Evolutionary conservation across 306 rosid genomes (phyloP), one percentile per base, ranked within the genome.

Genomic region (Arachis hypogaea): DNA sequence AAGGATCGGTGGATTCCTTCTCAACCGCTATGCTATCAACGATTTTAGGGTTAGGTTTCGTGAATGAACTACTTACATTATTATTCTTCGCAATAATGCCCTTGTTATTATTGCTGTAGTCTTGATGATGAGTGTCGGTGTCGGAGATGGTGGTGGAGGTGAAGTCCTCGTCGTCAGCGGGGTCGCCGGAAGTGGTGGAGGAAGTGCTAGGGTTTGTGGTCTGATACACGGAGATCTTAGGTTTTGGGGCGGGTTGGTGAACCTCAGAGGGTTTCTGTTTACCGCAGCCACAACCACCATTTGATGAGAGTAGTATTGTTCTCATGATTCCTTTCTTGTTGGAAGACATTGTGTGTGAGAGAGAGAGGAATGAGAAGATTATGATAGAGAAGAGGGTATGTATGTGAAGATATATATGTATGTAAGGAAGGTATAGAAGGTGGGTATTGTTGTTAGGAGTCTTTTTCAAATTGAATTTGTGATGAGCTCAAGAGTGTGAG

Each of bases 1-100:
- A 72, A 0, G 92, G 92, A 0, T 85, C 82, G 3, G 50, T 6
- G 0, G 89, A 85, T 0, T 82, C 85, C 78, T 85, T 87, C 86
- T 82, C 89, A 6, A 87, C 46, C 4, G 84, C 87, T 38, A 87
- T 46, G 70, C 86, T 82, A 42, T 63, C 55, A 1, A 29, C 2
- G 11, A 85, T 74, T 59, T 86, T 86, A 0, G 58, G 5, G 3
- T 16, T 28, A 6, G 58, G 71, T 41, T 58, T 77, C 10, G 58
- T 40, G 3, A 28, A 51, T 10, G 11, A 33, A 33, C 38, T 3
- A 46, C 6, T 7, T 5, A 16, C 5, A 33, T 33, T 33, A 33
- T 33, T 33, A 5, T 12, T 40, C 11, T 51, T 38, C 1, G 70
- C 4, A 2, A 66, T 41, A 2, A 66, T 14, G 30, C 10, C n/a